Conservation (phyloP, 164 flowering plant species). For the Magnolia changhungtana region DNA sequence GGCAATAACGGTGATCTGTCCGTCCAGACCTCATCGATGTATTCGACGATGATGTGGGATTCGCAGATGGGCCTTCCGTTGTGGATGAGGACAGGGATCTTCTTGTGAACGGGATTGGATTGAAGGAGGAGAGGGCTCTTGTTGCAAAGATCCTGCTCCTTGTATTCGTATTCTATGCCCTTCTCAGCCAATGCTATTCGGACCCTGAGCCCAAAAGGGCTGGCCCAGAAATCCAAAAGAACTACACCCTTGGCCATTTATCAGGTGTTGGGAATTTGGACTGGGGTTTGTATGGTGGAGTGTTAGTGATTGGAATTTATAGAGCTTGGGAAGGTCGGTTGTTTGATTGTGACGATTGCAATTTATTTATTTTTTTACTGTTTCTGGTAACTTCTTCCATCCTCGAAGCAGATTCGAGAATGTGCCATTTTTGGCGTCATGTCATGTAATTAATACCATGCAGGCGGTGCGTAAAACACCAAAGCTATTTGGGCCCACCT, state of each 20-base stretch:
- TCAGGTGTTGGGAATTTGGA: no score
- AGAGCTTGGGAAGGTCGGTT: no score
- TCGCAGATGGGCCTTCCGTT: slow-evolving; percentile 21
- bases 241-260: neutral
- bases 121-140: slow-evolving; percentile 18
- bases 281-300: no score
- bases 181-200: slow-evolving; percentile 33
- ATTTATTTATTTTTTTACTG: no score
- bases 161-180: slow-evolving; percentile 28
- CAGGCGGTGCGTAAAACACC: no score
- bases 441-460: no score
- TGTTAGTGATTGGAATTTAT: no score
- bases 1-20: slow-evolving; percentile 18
- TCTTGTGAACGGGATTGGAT: slow-evolving; percentile 22
- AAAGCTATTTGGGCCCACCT: no score
- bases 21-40: slow-evolving; percentile 21
- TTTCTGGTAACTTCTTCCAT: no score
- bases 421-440: no score
- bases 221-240: neutral
- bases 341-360: no score
- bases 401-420: no score
- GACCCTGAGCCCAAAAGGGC: slow-evolving; percentile 31
- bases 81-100: slow-evolving; percentile 26
- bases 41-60: slow-evolving; percentile 23
- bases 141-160: slow-evolving; percentile 10